phyloP scores from a whole-genome alignment of 2,329 filamentous ascomycete genomes.

The Clarireedia paspali region DNA sequence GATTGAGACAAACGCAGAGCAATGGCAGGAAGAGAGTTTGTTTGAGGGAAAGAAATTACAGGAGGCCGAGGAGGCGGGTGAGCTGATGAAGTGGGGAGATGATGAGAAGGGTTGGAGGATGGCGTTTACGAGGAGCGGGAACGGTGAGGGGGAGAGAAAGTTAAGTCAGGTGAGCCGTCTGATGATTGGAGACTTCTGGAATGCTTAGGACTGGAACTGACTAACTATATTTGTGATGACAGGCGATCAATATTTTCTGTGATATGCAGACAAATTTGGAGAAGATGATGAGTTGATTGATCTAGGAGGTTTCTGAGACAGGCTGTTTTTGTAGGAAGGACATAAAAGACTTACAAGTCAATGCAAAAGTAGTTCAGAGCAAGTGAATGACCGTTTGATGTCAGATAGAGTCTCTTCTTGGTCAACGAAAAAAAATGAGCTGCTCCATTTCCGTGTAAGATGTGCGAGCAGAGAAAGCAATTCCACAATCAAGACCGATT shows the following conservation, averaged over 20 bases:
- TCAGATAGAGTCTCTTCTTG: too few species aligned
- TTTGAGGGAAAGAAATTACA: conserved; percentile 14
- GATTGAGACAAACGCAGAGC: conserved; percentile 7
- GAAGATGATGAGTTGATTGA: conserved; percentile 17
- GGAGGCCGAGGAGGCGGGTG: background rate
- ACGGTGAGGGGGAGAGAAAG: conserved; percentile 43
- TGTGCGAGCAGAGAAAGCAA: too few species aligned
- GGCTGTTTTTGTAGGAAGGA: too few species aligned
- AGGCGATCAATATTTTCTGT: conserved; percentile 51
- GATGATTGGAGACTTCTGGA: too few species aligned
- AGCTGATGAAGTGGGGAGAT: conserved; percentile 22
- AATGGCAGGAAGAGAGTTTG: conserved; percentile 9
- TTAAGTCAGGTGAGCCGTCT: conserved; percentile 32
- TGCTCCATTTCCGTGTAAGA: too few species aligned
- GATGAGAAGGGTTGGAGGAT: conserved; percentile 43
- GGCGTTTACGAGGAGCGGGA: conserved; percentile 41
- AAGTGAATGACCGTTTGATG: too few species aligned
- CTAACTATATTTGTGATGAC: conserved; percentile 3
- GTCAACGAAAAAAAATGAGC: too few species aligned
- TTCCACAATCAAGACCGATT: too few species aligned
- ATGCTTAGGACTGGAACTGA: background rate
- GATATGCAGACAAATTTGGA: conserved; percentile 48
- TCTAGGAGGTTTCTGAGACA: too few species aligned
- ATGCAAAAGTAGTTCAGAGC: too few species aligned
- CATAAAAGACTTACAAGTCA: too few species aligned